Percentiles rank a stretch among this genome's conserved stretches.
phyloP scores from a whole-genome alignment of 1,284 basidiomycete genomes.

The Ustilago loliicola region DNA sequence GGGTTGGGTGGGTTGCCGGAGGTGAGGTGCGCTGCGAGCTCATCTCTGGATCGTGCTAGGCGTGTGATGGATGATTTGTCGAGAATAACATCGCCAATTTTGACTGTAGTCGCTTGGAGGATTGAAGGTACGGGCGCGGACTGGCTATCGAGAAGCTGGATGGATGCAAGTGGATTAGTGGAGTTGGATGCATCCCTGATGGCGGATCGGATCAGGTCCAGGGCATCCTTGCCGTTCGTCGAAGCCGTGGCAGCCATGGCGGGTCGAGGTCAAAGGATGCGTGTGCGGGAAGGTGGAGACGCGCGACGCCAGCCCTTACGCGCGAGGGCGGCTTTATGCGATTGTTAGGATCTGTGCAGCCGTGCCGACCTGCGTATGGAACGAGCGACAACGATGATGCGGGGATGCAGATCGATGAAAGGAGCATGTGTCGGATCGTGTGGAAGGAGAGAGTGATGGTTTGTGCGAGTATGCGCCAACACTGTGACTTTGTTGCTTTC shows the following conservation, averaged over 20 bases:
- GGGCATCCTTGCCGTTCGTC: constrained; percentile 22
- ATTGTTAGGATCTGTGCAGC: too few species aligned
- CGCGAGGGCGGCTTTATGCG: neutral
- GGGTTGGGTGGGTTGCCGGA: constrained; percentile 31
- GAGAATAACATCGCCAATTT: constrained; percentile 26
- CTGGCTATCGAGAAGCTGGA: constrained; percentile 35
- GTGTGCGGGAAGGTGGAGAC: constrained; percentile 2
- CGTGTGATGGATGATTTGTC: constrained; percentile 34
- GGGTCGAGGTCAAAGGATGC: neutral
- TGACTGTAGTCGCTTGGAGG: constrained; percentile 25
- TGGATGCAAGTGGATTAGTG: constrained; percentile 24
- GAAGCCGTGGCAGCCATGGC: constrained; percentile 28
- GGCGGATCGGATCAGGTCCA: constrained; percentile 47
- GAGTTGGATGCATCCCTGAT: constrained; percentile 14
- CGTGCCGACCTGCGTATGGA: too few species aligned
- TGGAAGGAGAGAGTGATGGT: constrained; percentile 2
- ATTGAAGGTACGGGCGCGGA: constrained; percentile 27
- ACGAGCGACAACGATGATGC: too few species aligned
- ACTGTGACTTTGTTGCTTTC: neutral
- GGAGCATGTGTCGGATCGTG: too few species aligned
- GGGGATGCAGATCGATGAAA: too few species aligned
- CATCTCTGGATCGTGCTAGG: constrained; percentile 48
- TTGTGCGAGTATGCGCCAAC: neutral
- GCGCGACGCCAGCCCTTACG: neutral
- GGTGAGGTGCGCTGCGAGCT: constrained; percentile 27